Percentiles rank a stretch among this genome's conserved stretches.
Evolutionary conservation across 108 stramenopile species (phyloP).

Genomic region (Discostella stelligeroides): DNA sequence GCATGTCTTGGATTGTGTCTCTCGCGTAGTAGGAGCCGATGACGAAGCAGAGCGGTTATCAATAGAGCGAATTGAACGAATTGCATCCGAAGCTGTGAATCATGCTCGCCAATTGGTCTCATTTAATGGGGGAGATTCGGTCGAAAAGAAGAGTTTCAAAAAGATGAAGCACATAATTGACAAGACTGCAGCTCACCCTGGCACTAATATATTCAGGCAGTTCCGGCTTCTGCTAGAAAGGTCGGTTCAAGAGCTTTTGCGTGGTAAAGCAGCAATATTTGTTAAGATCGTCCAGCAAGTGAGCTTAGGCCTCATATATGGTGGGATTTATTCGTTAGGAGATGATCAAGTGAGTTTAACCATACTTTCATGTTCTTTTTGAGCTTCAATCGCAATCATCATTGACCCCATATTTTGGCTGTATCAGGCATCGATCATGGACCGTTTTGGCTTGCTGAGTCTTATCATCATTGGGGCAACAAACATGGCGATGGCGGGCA

Average conservation of each 20-base stretch:
- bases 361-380: not conserved
- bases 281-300: constrained; percentile 87
- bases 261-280: constrained; percentile 73
- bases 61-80: constrained; percentile 53
- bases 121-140: constrained; percentile 10
- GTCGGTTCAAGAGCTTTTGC: constrained; percentile 63
- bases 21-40: constrained; percentile 58
- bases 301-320: constrained; percentile 79
- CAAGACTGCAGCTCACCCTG: constrained; percentile 44
- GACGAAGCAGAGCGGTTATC: constrained; percentile 43
- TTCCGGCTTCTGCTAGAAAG: constrained; percentile 69
- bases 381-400: not conserved
- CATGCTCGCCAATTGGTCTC: constrained; percentile 49
- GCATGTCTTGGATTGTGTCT: constrained; percentile 84
- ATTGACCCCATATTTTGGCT: not conserved
- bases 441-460: constrained; percentile 84
- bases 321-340: constrained; percentile 79
- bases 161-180: constrained; percentile 57
- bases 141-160: constrained; percentile 14
- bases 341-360: constrained; percentile 58
- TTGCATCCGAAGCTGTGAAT: constrained; percentile 47
- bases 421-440: constrained; percentile 70
- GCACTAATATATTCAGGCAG: constrained; percentile 69
- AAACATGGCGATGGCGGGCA: constrained; percentile 86
- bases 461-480: constrained; percentile 83